phyloP scores from a whole-genome alignment of 2,329 filamentous ascomycete species.

The Sclerotiophoma versabilis region DNA sequence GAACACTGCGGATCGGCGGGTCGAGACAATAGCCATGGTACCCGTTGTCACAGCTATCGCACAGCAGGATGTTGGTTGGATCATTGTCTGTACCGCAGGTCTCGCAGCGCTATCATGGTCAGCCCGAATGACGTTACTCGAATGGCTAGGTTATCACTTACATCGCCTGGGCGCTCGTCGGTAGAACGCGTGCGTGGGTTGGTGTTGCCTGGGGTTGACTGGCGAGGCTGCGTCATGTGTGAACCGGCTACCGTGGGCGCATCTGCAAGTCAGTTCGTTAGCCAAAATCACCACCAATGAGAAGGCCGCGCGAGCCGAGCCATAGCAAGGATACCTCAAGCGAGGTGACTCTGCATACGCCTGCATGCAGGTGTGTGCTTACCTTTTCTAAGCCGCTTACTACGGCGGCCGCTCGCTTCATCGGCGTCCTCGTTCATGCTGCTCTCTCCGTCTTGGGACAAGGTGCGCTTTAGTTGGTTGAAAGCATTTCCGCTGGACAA shows the following conservation, averaged over 20 bases:
- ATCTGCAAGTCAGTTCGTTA: slow-evolving; percentile 51
- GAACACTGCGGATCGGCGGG: slow-evolving; percentile 77
- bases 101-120: slow-evolving; percentile 73
- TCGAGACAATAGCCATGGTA: slow-evolving; percentile 91
- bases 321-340: slow-evolving; percentile 14
- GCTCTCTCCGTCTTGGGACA: slow-evolving; percentile 62
- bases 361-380: slow-evolving; percentile 43
- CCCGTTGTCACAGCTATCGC: slow-evolving; percentile 89
- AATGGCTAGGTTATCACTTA: slow-evolving; percentile 41
- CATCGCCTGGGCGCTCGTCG: slow-evolving; percentile 65
- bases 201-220: slow-evolving; percentile 72
- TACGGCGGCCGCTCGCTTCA: slow-evolving; percentile 68
- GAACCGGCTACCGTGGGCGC: slow-evolving; percentile 89
- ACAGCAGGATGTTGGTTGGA: slow-evolving; percentile 73
- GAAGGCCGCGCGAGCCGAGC: background rate
- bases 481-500: slow-evolving; percentile 59
- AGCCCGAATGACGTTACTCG: slow-evolving; percentile 30
- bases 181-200: slow-evolving; percentile 62
- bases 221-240: slow-evolving; percentile 93
- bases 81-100: slow-evolving; percentile 83
- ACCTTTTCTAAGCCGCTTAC: slow-evolving; percentile 93
- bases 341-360: slow-evolving; percentile 18
- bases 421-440: slow-evolving; percentile 64
- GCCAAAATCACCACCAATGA: slow-evolving; percentile 33
- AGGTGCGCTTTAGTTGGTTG: slow-evolving; percentile 77